These are phyloP conservation scores for Castanea mollissima DNA, from an alignment of 306 rosid genomes.

Conservation along the genomic window DNA sequence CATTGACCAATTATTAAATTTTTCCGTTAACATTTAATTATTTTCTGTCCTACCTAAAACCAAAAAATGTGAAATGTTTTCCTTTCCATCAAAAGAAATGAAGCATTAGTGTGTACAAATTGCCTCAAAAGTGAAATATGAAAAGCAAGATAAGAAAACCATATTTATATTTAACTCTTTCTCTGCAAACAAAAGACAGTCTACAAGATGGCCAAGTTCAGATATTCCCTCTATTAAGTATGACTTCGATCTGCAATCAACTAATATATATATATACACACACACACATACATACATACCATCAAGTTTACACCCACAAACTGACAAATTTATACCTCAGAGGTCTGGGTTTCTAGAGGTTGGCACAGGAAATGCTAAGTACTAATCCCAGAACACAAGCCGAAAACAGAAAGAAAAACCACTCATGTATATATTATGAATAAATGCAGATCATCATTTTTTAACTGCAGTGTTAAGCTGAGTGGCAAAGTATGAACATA, in stretches of 20 bases:
- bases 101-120: too few relatives aligned
- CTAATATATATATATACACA: background rate
- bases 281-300: too few relatives aligned
- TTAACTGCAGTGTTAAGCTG: background rate
- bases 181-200: background rate
- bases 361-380: background rate
- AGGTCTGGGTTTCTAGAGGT: background rate
- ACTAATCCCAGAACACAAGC: background rate
- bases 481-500: background rate
- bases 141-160: too few relatives aligned
- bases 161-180: too few relatives aligned
- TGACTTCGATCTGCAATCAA: background rate
- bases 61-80: too few relatives aligned
- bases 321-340: background rate
- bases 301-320: too few relatives aligned
- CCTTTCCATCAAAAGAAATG: too few relatives aligned
- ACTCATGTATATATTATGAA: background rate
- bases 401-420: background rate
- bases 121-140: too few relatives aligned
- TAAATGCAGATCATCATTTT: too few relatives aligned
- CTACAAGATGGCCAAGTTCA: background rate
- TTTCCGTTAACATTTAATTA: too few relatives aligned
- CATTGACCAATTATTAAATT: too few relatives aligned
- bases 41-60: too few relatives aligned
- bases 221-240: background rate